A percentile compares a stretch with the other conserved stretches of the same genome.
Conservation (phyloP, 2,329 filamentous ascomycete species). For the Salinomyces thailandicus region DNA sequence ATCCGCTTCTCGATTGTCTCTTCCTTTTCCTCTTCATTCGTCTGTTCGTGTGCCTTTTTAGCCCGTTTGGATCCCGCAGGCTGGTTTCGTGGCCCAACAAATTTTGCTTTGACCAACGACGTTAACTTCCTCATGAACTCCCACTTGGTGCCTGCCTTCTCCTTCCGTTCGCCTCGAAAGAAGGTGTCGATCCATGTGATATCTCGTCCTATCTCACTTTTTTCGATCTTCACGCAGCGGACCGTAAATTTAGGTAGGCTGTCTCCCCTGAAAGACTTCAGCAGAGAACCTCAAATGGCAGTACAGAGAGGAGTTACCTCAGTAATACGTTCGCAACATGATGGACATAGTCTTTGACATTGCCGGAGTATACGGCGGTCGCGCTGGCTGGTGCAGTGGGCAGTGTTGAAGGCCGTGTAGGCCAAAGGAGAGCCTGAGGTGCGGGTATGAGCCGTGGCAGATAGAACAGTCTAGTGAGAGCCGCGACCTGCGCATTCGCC, state of each 20-base stretch:
- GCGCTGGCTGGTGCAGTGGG: conserved; percentile 32
- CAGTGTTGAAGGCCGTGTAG: conserved; percentile 34
- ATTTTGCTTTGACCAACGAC: too few relatives aligned
- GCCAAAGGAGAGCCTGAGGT: conserved; percentile 40
- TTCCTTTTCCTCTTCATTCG: too few relatives aligned
- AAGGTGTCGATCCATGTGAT: conserved; percentile 9
- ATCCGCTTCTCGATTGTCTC: conserved; percentile 1
- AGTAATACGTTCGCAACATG: conserved; percentile 40
- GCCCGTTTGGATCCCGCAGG: too few relatives aligned
- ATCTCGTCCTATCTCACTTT: conserved; percentile 3
- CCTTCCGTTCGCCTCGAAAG: conserved; percentile 37
- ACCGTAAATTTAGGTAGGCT: conserved; percentile 15
- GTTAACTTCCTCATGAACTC: too few relatives aligned
- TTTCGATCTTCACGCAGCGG: conserved; percentile 20
- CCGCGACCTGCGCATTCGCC: conserved; percentile 41
- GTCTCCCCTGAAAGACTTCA: conserved; percentile 4
- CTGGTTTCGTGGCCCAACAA: too few relatives aligned
- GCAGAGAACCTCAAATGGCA: too few relatives aligned
- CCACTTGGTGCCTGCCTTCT: too few relatives aligned
- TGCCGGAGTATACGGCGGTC: conserved; percentile 39
- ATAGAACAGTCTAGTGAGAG: conserved; percentile 40
- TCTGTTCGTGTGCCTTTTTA: too few relatives aligned
- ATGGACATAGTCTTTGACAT: conserved; percentile 36
- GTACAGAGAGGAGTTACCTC: conserved; percentile 18
- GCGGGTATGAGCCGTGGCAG: conserved; percentile 41